Evolutionary conservation across 75 land plant genomes (phyloP), one percentile per base, ranked within the genome.

Genomic region (Cunninghamia lanceolata): DNA sequence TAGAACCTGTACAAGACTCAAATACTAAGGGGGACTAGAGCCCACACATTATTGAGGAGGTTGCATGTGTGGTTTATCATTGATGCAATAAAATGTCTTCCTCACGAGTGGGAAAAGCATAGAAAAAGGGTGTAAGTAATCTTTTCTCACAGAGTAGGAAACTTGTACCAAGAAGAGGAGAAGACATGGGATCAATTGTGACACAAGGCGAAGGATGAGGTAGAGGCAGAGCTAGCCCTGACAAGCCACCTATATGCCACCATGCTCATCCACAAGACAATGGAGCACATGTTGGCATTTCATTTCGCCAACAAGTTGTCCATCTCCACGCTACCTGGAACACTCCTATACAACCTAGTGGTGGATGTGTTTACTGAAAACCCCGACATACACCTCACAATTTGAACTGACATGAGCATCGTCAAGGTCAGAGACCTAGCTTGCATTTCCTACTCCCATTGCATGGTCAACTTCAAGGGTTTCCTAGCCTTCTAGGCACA

Each of bases 401-500:
- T 88, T 45, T 88, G 87, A 76, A 92, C 90, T 32, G 93, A 91
- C 63, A 88, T 92, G 15, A 87, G 88, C 45, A 91, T 90, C 54
- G 90, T 88, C 17, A 88, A 84, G 38, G 70, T 59, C 34, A 88
- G 92, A 3, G 95, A 94, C 88, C 95, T 94, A 25, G 94, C 95
- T 71, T 94, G 94, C 82, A 87, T 82, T 15, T 90, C 93, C 74
- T 90, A 86, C 84, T 89, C 89, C 66, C 93, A 93, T 35, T 92
- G 92, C 85, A 84, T 93, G 68, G 93, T 93, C 68, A 92, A 90
- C 82, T 93, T 90, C 88, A 93, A 93, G n/a, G n/a, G n/a, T n/a
- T n/a, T n/a, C n/a, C n/a, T n/a, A n/a, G n/a, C n/a, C n/a, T n/a
- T n/a, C n/a, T n/a, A n/a, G n/a, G n/a, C n/a, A n/a, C n/a, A n/a